Base-by-base conservation (phyloP, 2,329 filamentous ascomycete species). In the Exophiala bonariae region DNA sequence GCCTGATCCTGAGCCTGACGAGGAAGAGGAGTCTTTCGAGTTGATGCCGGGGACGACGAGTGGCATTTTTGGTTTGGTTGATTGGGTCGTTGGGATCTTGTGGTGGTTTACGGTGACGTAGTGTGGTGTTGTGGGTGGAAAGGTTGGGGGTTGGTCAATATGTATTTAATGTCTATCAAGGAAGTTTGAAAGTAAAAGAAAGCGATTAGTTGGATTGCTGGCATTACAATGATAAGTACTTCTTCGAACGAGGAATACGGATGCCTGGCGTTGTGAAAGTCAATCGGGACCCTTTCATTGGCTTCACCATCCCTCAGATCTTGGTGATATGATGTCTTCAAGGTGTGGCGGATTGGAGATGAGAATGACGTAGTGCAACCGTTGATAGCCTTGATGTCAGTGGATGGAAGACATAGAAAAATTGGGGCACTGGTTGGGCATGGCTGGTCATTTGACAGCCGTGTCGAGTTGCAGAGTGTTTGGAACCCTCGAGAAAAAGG, bases 11-110 rank as follows among this genome's bases (percentile, higher is more conserved):
- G 36, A 40, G 36, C 33, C 20, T 13, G 13, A 6, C 19, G 38
- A 34, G 6, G 34, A 39, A 31, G 62, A 60, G 30, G 38, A 42
- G 36, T 60, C 49, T 23, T 54, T 53, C 35, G 61, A 60, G 58
- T 61, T 70, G 56, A 75, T 61, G 41, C 68, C 66, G 16, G 72
- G 71, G 28, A 74, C 64, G 47, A 75, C 68, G 45, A 76, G 71
- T 60, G 73, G 73, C 73, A 76, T 75, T 32, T 19, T 52, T 6
- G 32, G 5, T 35, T n/a, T 47, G 34, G 22, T 22, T 43, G 23
- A 37, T 2, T 23, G 16, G 11, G 35, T 11, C 17, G 20, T 41
- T 13, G 28, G 17, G 20, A 23, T 33, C 31, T 47, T 49, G 40
- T 18, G 5, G n/a, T 14, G 32, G n/a, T 34, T 6, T 7, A 7